phyloP scores from a whole-genome alignment of 495 filamentous ascomycete genomes.

The Hypoxylon intermedium region DNA sequence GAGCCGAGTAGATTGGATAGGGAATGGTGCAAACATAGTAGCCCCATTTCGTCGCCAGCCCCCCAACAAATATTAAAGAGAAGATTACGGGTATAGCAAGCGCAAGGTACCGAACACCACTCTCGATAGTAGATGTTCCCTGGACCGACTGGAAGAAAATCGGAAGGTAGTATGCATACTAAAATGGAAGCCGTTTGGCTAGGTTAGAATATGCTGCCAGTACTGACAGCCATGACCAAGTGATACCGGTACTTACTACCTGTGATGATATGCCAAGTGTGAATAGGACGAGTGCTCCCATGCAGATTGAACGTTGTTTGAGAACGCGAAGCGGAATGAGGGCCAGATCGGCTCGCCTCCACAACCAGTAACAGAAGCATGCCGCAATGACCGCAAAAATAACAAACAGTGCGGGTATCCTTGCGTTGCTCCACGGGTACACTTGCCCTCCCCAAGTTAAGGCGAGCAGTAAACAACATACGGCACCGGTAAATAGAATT shows the following conservation, averaged over 20 bases:
- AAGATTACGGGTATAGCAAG: conserved; percentile 71
- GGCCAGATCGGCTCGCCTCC: conserved; percentile 53
- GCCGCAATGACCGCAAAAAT: conserved; percentile 52
- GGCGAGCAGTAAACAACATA: conserved; percentile 64
- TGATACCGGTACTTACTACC: conserved; percentile 52
- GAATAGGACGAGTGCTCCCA: conserved; percentile 59
- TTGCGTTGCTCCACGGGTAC: conserved; percentile 59
- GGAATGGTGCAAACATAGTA: conserved; percentile 54
- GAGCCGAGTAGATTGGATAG: too few species aligned
- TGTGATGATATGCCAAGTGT: conserved; percentile 69
- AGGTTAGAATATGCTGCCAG: neutral
- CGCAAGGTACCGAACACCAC: conserved; percentile 58
- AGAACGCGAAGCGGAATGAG: conserved; percentile 65
- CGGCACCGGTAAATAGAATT: conserved; percentile 55
- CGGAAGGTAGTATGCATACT: conserved; percentile 17
- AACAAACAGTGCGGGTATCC: conserved; percentile 57
- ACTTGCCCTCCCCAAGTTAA: conserved; percentile 66
- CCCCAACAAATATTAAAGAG: conserved; percentile 49
- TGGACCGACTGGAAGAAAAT: conserved; percentile 13
- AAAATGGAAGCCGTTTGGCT: neutral
- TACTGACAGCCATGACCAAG: too few species aligned
- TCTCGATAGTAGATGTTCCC: conserved; percentile 3
- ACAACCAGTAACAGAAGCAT: conserved; percentile 57
- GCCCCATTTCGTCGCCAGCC: conserved; percentile 50
- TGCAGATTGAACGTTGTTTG: conserved; percentile 58